Evolutionary conservation across 2,329 filamentous ascomycete genomes (phyloP).

Genomic region (Neoarthrinium moseri): DNA sequence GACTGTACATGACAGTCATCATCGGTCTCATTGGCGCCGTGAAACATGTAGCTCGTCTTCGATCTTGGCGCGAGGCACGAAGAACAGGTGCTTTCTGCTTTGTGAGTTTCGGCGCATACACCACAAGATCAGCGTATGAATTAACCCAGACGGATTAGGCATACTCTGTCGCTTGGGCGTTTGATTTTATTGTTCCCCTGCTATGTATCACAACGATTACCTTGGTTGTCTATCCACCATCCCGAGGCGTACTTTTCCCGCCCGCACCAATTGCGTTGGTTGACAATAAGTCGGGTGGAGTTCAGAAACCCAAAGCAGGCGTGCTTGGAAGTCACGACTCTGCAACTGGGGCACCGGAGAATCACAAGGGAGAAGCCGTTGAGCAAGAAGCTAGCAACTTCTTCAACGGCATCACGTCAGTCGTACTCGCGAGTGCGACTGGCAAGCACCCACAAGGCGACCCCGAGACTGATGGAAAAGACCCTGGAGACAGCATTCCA

Average conservation of each 20-base stretch:
- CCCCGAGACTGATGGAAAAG: conserved; percentile 36
- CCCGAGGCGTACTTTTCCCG: conserved; percentile 67
- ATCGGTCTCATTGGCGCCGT: conserved; percentile 63
- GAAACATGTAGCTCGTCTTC: conserved; percentile 73
- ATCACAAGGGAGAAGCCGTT: conserved; percentile 78
- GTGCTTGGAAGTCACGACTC: conserved; percentile 75
- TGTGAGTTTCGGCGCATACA: conserved; percentile 30
- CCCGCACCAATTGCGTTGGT: conserved; percentile 75
- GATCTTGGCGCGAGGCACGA: conserved; percentile 74
- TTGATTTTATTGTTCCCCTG: conserved; percentile 68
- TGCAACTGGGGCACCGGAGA: conserved; percentile 78
- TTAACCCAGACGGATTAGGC: conserved; percentile 17
- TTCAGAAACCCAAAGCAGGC: conserved; percentile 75
- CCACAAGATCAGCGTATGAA: not conserved
- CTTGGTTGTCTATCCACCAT: conserved; percentile 64
- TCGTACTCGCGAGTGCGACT: conserved; percentile 72
- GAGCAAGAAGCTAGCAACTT: conserved; percentile 83
- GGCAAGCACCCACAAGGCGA: conserved; percentile 73
- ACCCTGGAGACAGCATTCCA: conserved; percentile 24
- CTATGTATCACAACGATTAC: conserved; percentile 58
- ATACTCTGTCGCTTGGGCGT: conserved; percentile 64
- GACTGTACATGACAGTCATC: conserved; percentile 77
- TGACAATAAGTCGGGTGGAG: conserved; percentile 65
- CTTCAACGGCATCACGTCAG: conserved; percentile 68
- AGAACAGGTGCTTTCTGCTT: conserved; percentile 66